Evolutionary conservation across 805 yeast genomes (phyloP).

Genomic region (Hagleromyces aurorensis): DNA sequence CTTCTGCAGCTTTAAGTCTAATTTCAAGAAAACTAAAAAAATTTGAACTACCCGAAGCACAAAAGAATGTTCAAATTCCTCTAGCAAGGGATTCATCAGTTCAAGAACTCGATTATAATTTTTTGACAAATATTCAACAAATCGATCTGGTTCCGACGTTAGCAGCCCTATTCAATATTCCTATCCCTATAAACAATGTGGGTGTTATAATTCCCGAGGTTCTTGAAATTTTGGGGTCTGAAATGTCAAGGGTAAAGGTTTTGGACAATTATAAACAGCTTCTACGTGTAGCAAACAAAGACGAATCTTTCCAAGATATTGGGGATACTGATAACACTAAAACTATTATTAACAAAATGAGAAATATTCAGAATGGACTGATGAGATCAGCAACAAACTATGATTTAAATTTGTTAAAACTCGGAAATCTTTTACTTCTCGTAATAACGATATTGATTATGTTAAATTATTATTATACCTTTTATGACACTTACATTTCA

Average conservation of each 20-base stretch:
- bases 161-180: slow-evolving; percentile 70
- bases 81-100: slow-evolving; percentile 12
- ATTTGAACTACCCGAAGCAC: slow-evolving; percentile 14
- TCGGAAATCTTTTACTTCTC: slow-evolving; percentile 20
- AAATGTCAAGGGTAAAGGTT: slow-evolving; percentile 27
- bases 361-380: slow-evolving; percentile 40
- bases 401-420: slow-evolving; percentile 41
- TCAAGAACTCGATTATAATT: slow-evolving; percentile 40
- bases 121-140: slow-evolving; percentile 59
- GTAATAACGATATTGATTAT: slow-evolving; percentile 9
- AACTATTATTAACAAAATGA: slow-evolving; percentile 33
- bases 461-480: slow-evolving; percentile 2
- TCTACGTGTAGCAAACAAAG: slow-evolving; percentile 24
- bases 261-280: slow-evolving; percentile 53
- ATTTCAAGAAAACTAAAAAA: slow-evolving; percentile 51
- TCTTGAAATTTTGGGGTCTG: slow-evolving; percentile 41
- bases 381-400: slow-evolving; percentile 68
- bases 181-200: slow-evolving; percentile 83
- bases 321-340: slow-evolving; percentile 12
- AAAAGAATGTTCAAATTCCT: slow-evolving; percentile 12
- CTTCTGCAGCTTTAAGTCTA: slow-evolving; percentile 73
- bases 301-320: slow-evolving; percentile 1
- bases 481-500: too few species aligned
- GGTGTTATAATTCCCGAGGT: slow-evolving; percentile 63
- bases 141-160: slow-evolving; percentile 92